Evolutionary conservation across 1,284 basidiomycete species (phyloP), one percentile per base, ranked within the genome.

Genomic region (Retiboletus flavoniger): DNA sequence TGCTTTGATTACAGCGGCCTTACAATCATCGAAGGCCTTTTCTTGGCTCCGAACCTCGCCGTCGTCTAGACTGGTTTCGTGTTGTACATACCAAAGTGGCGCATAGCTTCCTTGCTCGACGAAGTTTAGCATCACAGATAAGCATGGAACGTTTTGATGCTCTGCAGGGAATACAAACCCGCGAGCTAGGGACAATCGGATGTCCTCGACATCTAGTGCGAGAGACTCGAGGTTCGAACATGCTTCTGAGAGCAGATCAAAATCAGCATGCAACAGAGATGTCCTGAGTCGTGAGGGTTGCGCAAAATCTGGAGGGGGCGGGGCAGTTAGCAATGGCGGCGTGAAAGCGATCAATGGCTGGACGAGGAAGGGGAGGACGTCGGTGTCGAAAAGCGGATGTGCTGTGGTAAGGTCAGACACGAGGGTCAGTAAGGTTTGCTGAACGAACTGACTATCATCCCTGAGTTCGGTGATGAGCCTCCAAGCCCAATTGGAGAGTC

Each of bases 1-100:
- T 1, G 87, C 83, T 62, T 92, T 91, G 62, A 95, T 85, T 3
- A 93, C 75, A 0, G 87, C 88, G 1, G 86, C 89, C 74, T 96
- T 98, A 71, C 89, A 90, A 28, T 85, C 79, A 55, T 86, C 83
- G 54, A 96, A 87, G 0, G 79, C 77, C 39, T 91, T 91, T 63
- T 86, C 79, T 70, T 82, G 85, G 54, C 74, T 73, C 57, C 77
- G 77, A 57, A 73, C 68, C 44, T 83, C 81, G 31, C 69, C 60
- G 21, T 78, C 75, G 4, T 73, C 73, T 44, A 78, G 67, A 29
- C 71, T 66, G 16, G 57, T 57, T 49, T 71, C 63, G 4, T 75
- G 65, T 53, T 68, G 68, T 38, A 67, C 62, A 41, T 71, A 68
- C 91, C 91, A 93, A 40, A 82, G 73, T 1, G 79, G 75, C 3